Base-by-base conservation (phyloP, 306 rosid genomes). In the Parietaria judaica region DNA sequence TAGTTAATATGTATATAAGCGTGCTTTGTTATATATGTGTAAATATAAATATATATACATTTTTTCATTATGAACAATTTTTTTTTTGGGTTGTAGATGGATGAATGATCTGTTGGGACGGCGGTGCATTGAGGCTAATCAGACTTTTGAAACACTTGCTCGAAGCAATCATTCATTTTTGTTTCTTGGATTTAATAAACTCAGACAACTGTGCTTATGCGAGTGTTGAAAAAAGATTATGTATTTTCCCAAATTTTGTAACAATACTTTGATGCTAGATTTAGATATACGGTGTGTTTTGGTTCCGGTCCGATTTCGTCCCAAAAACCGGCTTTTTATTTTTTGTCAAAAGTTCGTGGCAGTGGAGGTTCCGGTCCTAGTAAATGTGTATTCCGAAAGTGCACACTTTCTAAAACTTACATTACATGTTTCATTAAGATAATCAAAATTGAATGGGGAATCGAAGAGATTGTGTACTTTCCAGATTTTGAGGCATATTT, bases 1-100 rank as follows among this genome's bases (percentile, higher is more conserved):
- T 9, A 13, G 7, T 14, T 64, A 52, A 57, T 14, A n/a, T n/a
- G n/a, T n/a, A 74, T 82, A 84, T 23, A 90, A 95, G 75, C 81
- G 69, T 74, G 65, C 73, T 61, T 70, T 51, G 81, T 79, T 77
- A 54, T 65, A 39, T 13, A 46, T 7, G 13, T 46, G n/a, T n/a
- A n/a, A n/a, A 7, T 0, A 46, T 8, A 46, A 1, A 13, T 7
- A 7, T 46, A 13, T 46, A 7, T 46, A 5, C 53, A 4, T 8
- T 41, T 41, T 8, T 41, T 41, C 45, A 41, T 41, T 8, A 41
- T 41, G 44, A 17, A 39, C 54, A 65, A 51, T 45, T 31, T 13
- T 36, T 5, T 71, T 59, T 65, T 62, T 88, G 63, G 65, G 72
- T 75, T 88, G 78, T 88, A 91, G 98, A 85, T 91, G 95, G 95